A percentile compares a stretch with the other conserved stretches of the same genome.
phyloP scores from a whole-genome alignment of 2,329 filamentous ascomycete species.

The Claviceps sp. region DNA sequence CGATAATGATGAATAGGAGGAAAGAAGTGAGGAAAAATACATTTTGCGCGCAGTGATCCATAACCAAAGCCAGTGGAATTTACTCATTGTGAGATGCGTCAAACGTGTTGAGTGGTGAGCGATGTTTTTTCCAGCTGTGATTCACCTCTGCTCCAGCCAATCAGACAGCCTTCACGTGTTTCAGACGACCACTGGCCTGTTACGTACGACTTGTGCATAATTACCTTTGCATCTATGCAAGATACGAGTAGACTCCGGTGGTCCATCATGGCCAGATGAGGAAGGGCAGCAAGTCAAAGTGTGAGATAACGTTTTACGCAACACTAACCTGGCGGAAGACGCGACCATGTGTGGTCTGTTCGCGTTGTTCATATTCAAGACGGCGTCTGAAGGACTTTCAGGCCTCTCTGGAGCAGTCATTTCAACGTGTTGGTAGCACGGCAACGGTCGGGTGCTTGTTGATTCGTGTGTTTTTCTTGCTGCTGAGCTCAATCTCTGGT shows the following conservation, averaged over 20 bases:
- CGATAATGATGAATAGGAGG: background rate
- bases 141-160: background rate
- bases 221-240: background rate
- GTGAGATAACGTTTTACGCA: background rate
- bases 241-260: background rate
- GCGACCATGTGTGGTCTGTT: background rate
- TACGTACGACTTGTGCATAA: background rate
- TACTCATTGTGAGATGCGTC: background rate
- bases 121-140: background rate
- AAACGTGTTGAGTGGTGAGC: background rate
- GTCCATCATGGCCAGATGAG: background rate
- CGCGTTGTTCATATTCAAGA: conserved; percentile 10
- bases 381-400: conserved; percentile 14
- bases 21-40: background rate
- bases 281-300: background rate
- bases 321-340: conserved; percentile 6
- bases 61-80: background rate
- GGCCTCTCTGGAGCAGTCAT: background rate
- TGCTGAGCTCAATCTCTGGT: conserved; percentile 4
- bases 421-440: background rate
- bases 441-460: background rate
- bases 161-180: background rate
- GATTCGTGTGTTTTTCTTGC: conserved; percentile 2
- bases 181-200: background rate
- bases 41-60: background rate